These are phyloP conservation scores for Phytophthora chlamydospora DNA, from an alignment of 352 stramenopile genomes.

Conservation along the genomic window DNA sequence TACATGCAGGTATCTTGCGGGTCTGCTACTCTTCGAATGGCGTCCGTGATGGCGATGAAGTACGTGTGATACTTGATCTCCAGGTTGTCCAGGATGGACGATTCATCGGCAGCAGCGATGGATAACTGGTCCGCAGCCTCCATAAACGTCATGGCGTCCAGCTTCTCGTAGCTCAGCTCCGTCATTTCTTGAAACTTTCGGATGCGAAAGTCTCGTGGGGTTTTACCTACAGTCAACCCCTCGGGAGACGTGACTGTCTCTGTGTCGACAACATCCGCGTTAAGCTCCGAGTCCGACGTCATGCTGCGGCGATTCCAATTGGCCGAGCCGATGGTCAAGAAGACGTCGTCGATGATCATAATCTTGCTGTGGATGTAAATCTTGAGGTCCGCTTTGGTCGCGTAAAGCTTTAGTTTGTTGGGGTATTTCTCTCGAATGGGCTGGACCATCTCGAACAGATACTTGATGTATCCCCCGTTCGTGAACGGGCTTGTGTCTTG, in stretches of 20 bases:
- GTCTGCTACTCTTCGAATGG: constrained; percentile 22
- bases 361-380: constrained; percentile 68
- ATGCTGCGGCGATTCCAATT: constrained; percentile 51
- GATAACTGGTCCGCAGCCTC: constrained; percentile 44
- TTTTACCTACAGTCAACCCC: constrained; percentile 39
- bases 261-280: constrained; percentile 51
- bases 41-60: constrained; percentile 25
- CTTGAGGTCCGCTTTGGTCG: constrained; percentile 37
- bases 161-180: constrained; percentile 40
- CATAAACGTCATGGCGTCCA: constrained; percentile 57
- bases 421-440: constrained; percentile 44
- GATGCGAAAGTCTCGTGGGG: constrained; percentile 61
- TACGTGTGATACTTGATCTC: constrained; percentile 24
- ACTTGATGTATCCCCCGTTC: constrained; percentile 50
- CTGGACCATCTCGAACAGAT: constrained; percentile 54
- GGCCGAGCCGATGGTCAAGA: constrained; percentile 58
- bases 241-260: constrained; percentile 29
- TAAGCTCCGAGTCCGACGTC: constrained; percentile 52
- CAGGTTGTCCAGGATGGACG: constrained; percentile 36
- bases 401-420: constrained; percentile 42
- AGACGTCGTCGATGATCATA: constrained; percentile 68
- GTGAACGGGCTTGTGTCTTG: constrained; percentile 28
- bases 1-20: constrained; percentile 27
- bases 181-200: constrained; percentile 71
- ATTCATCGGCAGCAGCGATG: constrained; percentile 20